Evolutionary conservation across 2,329 filamentous ascomycete species (phyloP).

Genomic region (Talaromyces sp.): DNA sequence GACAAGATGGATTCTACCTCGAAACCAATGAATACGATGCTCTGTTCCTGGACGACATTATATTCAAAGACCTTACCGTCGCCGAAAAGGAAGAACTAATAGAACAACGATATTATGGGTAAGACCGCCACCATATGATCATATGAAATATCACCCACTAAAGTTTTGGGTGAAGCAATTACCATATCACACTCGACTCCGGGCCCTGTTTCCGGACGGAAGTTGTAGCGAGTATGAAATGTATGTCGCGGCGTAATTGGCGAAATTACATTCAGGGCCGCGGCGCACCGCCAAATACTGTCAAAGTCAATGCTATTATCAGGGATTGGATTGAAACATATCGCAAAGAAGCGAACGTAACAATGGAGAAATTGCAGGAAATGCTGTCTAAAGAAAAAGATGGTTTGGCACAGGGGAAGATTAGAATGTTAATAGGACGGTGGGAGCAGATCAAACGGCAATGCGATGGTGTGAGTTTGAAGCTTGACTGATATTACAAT

Average conservation of each 20-base stretch:
- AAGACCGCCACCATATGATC: neutral
- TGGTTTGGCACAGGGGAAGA: conserved; percentile 24
- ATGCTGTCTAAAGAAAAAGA: conserved; percentile 16
- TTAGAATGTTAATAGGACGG: conserved; percentile 30
- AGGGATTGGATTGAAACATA: conserved; percentile 36
- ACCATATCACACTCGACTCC: conserved; percentile 33
- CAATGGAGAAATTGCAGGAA: conserved; percentile 26
- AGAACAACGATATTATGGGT: conserved; percentile 41
- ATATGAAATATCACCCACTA: neutral
- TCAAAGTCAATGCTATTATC: conserved; percentile 33
- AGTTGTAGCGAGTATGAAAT: conserved; percentile 40
- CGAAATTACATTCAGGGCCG: conserved; percentile 38
- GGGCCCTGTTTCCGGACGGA: conserved; percentile 45
- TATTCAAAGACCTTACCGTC: conserved; percentile 32
- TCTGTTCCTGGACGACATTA: conserved; percentile 42
- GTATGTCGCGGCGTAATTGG: conserved; percentile 39
- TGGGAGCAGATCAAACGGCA: conserved; percentile 41
- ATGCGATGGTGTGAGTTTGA: conserved; percentile 26
- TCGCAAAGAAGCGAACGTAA: conserved; percentile 32
- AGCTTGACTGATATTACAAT: conserved; percentile 16
- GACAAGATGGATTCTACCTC: conserved; percentile 43
- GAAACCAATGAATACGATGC: conserved; percentile 40
- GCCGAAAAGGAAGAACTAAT: conserved; percentile 34
- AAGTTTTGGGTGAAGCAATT: conserved; percentile 33
- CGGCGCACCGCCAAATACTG: conserved; percentile 30